phyloP scores from a whole-genome alignment of 495 filamentous ascomycete genomes.

The Apodospora peruviana region DNA sequence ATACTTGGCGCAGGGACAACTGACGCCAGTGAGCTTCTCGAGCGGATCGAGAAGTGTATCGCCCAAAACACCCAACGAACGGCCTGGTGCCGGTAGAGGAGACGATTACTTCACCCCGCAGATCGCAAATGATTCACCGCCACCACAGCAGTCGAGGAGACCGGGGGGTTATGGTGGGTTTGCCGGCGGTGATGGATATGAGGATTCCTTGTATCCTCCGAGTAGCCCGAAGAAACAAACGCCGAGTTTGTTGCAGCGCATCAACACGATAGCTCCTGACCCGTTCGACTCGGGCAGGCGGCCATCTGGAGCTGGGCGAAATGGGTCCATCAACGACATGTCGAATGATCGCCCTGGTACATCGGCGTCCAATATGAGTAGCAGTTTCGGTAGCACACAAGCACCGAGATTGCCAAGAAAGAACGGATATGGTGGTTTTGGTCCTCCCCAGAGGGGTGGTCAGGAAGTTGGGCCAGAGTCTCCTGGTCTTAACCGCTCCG shows the following conservation, averaged over 20 bases:
- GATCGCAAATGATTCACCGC: conserved; percentile 28
- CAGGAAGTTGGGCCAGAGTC: conserved; percentile 31
- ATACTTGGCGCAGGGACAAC: conserved; percentile 51
- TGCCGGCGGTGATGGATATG: conserved; percentile 48
- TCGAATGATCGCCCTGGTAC: conserved; percentile 31
- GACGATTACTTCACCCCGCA: conserved; percentile 37
- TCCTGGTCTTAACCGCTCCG: conserved; percentile 41
- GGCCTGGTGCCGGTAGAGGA: conserved; percentile 24
- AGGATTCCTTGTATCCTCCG: conserved; percentile 25
- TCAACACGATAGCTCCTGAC: conserved; percentile 62
- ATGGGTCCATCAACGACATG: conserved; percentile 11
- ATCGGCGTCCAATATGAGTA: conserved; percentile 36
- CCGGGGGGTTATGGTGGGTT: conserved; percentile 36
- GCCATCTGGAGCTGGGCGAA: conserved; percentile 18
- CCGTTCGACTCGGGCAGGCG: conserved; percentile 51
- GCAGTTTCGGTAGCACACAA: conserved; percentile 27
- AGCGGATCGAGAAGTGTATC: conserved; percentile 53
- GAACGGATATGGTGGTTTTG: conserved; percentile 48
- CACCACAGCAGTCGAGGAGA: conserved; percentile 21
- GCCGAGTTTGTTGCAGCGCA: conserved; percentile 49
- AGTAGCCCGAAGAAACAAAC: conserved; percentile 38
- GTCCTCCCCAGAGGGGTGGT: conserved; percentile 25
- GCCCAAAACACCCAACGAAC: conserved; percentile 46
- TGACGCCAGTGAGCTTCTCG: conserved; percentile 56
- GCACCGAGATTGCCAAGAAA: conserved; percentile 35